Base-by-base conservation (phyloP, 768 basidiomycete species). In the Tubosaeta sp. region DNA sequence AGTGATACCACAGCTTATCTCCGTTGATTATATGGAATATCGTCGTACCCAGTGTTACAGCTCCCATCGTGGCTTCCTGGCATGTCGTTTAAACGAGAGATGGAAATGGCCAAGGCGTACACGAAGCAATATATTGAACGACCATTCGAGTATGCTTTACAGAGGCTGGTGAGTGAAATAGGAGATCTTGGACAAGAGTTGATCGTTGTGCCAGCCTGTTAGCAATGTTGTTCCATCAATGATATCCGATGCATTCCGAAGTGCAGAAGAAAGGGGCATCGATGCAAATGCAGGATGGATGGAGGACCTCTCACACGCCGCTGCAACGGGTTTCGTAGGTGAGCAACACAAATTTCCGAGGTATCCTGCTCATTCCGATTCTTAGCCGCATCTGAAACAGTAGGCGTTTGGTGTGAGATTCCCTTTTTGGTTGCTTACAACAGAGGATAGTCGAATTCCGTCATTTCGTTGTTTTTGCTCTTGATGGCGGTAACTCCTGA, bases 1-100 rank as follows among this genome's bases (percentile, higher is more conserved):
- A 60, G 58, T 54, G 6, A 43, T 31, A 25, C 18, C 16, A 1
- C 12, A 8, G 13, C 18, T 21, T 24, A 3, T 30, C 3, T 11
- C 14, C 6, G 16, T 27, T 12, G 8, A 12, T 21, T n/a, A 6
- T 40, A 22, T 32, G 3, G 21, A 51, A 7, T 34, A 10, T 45
- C 11, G 25, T 29, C 7, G 7, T 10, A 9, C 32, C 25, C 32
- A 61, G 62, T 64, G 21, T 31, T 64, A 25, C 47, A 50, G 24
- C 51, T 62, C 39, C 59, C 62, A 9, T 61, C 58, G 12, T 62
- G 61, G 61, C 31, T 62, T 27, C 61, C 58, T 54, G 55, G 55
- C 12, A 62, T 62, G 61, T 52, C 53, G 4, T 64, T 62, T 42
- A 62, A 54, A 41, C 50, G 32, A 11, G 55, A 63, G 6, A 64